phyloP scores from a whole-genome alignment of 352 stramenopile genomes.

The Phytophthora ohioensis region DNA sequence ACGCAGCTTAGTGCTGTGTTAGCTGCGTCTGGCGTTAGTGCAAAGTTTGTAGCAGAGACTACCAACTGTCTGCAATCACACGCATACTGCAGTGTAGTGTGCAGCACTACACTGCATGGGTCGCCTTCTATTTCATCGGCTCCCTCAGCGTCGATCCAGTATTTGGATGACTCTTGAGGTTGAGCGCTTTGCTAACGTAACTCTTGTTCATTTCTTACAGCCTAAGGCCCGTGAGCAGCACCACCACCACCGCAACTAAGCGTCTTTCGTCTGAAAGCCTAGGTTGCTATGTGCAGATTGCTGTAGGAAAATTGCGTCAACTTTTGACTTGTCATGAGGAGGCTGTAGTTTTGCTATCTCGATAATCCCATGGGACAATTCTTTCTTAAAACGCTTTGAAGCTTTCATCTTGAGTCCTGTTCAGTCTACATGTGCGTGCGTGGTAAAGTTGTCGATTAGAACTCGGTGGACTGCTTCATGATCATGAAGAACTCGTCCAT shows the following conservation, averaged over 20 bases:
- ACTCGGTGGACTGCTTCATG: constrained; percentile 89
- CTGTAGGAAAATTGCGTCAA: constrained; percentile 24
- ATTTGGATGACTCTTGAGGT: constrained; percentile 46
- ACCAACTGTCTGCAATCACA: constrained; percentile 7
- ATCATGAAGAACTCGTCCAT: constrained; percentile 92
- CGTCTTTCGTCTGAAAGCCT: constrained; percentile 26
- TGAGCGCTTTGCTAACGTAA: constrained; percentile 36
- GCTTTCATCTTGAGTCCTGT: constrained; percentile 1
- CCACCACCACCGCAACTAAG: constrained; percentile 87
- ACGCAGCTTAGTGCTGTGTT: constrained; percentile 1
- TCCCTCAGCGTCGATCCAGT: constrained; percentile 47
- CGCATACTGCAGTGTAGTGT: constrained; percentile 4
- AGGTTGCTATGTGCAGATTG: constrained; percentile 25
- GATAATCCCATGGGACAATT: constrained; percentile 51
- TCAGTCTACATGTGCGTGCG: not conserved
- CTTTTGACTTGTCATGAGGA: constrained; percentile 15
- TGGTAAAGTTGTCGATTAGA: constrained; percentile 34
- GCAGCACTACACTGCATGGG: constrained; percentile 15
- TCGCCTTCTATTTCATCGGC: constrained; percentile 47
- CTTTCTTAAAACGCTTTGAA: constrained; percentile 27
- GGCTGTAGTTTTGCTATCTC: constrained; percentile 31
- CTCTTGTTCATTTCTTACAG: constrained; percentile 41
- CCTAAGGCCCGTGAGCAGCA: constrained; percentile 76
- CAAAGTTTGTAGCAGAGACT: constrained; percentile 21
- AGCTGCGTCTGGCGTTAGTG: constrained; percentile 13